Percentiles rank a stretch among this genome's conserved stretches.
Evolutionary conservation across 1,139 yeast genomes (phyloP).

Genomic region (Saccharomycopsis hybrid): DNA sequence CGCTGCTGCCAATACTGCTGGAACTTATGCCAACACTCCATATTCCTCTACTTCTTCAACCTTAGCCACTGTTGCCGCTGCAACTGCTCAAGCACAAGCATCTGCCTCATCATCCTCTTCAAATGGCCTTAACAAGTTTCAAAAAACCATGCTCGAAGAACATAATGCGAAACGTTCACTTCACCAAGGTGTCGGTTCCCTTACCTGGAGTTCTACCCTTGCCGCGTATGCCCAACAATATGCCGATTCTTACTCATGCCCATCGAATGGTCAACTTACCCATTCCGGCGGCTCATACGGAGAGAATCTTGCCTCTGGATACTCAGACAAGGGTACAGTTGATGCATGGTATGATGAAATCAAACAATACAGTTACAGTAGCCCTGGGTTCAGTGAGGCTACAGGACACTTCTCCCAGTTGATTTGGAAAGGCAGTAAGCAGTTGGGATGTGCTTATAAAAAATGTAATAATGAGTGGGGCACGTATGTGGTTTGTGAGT

Average conservation of each 20-base stretch:
- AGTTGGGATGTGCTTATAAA: constrained; percentile 43
- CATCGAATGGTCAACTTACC: constrained; percentile 42
- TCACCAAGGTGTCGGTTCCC: constrained; percentile 39
- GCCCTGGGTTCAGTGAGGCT: constrained; percentile 37
- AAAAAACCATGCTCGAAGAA: constrained; percentile 27
- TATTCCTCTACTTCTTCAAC: background rate
- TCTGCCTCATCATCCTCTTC: constrained; percentile 24
- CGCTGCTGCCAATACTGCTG: background rate
- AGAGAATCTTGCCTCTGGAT: constrained; percentile 56
- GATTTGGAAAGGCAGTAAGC: constrained; percentile 40
- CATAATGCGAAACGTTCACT: constrained; percentile 50
- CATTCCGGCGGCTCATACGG: constrained; percentile 68
- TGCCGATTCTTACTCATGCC: constrained; percentile 66
- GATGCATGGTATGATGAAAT: constrained; percentile 50
- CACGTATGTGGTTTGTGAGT: constrained; percentile 48
- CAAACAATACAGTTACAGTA: constrained; percentile 33
- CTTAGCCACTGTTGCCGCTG: background rate
- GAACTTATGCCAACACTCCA: background rate
- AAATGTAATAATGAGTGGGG: constrained; percentile 40
- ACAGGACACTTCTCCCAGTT: constrained; percentile 53
- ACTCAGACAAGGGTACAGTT: constrained; percentile 37
- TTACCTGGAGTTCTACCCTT: constrained; percentile 44
- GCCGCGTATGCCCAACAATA: constrained; percentile 52
- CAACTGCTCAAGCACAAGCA: constrained; percentile 3
- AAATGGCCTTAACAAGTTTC: constrained; percentile 17